phyloP scores from a whole-genome alignment of 257 asterid genomes.

The Plectranthus barbatus region DNA sequence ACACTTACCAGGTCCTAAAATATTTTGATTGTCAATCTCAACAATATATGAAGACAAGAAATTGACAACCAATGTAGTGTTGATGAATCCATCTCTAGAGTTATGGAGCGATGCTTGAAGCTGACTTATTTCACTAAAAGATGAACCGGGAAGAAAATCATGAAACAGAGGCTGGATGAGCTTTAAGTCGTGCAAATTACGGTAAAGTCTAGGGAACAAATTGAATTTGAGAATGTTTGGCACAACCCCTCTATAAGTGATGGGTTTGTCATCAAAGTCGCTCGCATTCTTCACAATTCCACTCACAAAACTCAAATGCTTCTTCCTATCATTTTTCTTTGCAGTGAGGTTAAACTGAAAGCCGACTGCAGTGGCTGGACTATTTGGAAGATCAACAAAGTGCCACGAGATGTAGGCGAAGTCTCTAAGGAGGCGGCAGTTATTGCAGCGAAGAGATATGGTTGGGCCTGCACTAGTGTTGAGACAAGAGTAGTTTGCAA shows the following conservation, averaged over 20 bases:
- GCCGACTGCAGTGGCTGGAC: conserved; percentile 88
- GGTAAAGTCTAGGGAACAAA: conserved; percentile 72
- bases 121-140: conserved; percentile 44
- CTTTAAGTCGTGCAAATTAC: conserved; percentile 54
- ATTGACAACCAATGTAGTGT: conserved; percentile 66
- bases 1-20: conserved; percentile 84
- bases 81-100: conserved; percentile 62
- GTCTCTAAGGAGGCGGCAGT: conserved; percentile 56
- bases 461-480: conserved; percentile 87
- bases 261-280: conserved; percentile 35
- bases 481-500: conserved; percentile 71
- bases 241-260: conserved; percentile 67
- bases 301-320: conserved; percentile 78
- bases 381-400: conserved; percentile 76
- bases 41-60: conserved; percentile 77
- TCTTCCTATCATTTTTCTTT: conserved; percentile 38
- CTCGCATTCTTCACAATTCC: conserved; percentile 60
- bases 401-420: conserved; percentile 68
- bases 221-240: conserved; percentile 81
- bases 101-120: conserved; percentile 65
- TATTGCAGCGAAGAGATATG: conserved; percentile 49
- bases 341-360: conserved; percentile 88
- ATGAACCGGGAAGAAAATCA: conserved; percentile 88
- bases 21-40: conserved; percentile 68
- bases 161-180: conserved; percentile 91